Percentiles rank a stretch among this genome's conserved stretches.
Evolutionary conservation across 2,329 filamentous ascomycete species (phyloP).

Genomic region (Blastomyces emzantsi): DNA sequence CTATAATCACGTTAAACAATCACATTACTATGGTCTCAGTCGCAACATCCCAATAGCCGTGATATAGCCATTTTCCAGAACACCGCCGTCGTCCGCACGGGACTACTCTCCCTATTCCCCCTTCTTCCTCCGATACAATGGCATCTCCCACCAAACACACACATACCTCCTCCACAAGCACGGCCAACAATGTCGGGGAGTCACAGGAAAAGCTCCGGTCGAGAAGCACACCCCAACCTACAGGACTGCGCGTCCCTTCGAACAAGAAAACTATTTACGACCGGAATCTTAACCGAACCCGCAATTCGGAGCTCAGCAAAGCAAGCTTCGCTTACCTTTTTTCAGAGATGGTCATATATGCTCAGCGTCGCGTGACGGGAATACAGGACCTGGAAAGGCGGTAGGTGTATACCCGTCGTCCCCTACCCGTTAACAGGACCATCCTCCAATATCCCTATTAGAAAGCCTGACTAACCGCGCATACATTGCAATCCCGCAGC

Average conservation of each 20-base stretch:
- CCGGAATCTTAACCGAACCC: constrained; percentile 81
- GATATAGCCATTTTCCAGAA: neutral
- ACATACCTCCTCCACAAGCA: constrained; percentile 16
- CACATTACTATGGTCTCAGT: neutral
- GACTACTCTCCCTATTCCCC: neutral
- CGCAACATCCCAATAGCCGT: neutral
- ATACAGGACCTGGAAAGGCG: constrained; percentile 90
- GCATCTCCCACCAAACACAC: constrained; percentile 13
- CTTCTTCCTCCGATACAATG: constrained; percentile 5
- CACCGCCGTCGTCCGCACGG: neutral
- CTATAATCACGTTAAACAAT: neutral
- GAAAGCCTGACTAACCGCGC: neutral
- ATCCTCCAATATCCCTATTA: neutral
- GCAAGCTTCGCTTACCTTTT: constrained; percentile 95
- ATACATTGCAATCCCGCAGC: constrained; percentile 55
- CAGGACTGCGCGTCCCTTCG: constrained; percentile 71
- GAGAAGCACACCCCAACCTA: constrained; percentile 29
- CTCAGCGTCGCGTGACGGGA: constrained; percentile 79
- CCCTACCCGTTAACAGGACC: neutral
- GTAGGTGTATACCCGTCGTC: constrained; percentile 37
- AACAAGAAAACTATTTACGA: constrained; percentile 98
- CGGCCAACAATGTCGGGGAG: constrained; percentile 6
- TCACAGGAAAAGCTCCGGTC: constrained; percentile 17
- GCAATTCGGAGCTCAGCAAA: constrained; percentile 81
- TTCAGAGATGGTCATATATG: constrained; percentile 92